phyloP scores from a whole-genome alignment of 768 basidiomycete species.

The Gloeostereum incarnatum region DNA sequence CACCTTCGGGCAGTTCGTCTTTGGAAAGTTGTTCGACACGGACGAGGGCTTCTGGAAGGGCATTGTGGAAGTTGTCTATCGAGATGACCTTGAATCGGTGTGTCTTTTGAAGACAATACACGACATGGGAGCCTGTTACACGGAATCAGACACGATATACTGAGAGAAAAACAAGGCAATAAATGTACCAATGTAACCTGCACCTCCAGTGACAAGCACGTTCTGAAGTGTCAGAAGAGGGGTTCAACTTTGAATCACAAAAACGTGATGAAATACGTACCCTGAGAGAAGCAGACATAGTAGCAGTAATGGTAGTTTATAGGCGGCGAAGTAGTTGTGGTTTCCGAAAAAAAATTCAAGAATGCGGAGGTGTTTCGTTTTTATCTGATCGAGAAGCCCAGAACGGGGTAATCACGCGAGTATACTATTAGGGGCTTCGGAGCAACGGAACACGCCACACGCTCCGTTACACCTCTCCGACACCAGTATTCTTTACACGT shows the following conservation, averaged over 20 bases:
- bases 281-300: conserved; percentile 27
- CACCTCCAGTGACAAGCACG: conserved; percentile 70
- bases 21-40: conserved; percentile 77
- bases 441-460: too few species aligned
- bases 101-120: conserved; percentile 78
- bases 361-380: too few species aligned
- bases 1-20: conserved; percentile 55
- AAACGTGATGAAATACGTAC: conserved; percentile 24
- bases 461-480: too few species aligned
- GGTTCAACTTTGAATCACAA: conserved; percentile 7
- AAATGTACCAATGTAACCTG: conserved; percentile 78
- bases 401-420: too few species aligned
- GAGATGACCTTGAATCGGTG: conserved; percentile 88
- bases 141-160: conserved; percentile 7
- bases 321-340: too few species aligned
- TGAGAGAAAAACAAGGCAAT: background rate
- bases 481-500: too few species aligned
- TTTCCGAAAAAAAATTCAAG: too few species aligned
- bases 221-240: conserved; percentile 26
- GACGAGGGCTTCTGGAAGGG: conserved; percentile 62
- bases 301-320: background rate
- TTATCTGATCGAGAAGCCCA: too few species aligned
- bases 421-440: too few species aligned
- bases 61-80: conserved; percentile 94
- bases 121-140: conserved; percentile 80